Evolutionary conservation across 2,329 filamentous ascomycete genomes (phyloP), one percentile per base, ranked within the genome.

Genomic region (Alternaria solani): DNA sequence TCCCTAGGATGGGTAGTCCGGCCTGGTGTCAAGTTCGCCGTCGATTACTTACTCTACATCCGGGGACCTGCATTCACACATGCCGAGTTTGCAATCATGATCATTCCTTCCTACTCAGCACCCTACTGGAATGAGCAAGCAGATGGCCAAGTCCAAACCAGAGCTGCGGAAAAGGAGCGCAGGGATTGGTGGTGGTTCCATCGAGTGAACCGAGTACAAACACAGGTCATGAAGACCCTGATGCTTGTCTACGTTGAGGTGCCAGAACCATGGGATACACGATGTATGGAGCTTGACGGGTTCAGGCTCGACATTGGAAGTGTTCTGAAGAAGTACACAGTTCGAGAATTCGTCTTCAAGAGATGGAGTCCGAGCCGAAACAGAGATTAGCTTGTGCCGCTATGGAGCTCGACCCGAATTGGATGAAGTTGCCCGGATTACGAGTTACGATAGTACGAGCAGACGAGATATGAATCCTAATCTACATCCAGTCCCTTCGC

Each of bases 1-100:
- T 96, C 93, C 0, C 84, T 98, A 0, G 95, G 95, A 25, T 99
- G 95, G 94, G 92, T 97, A 1, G 91, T 96, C 0, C 90, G 96
- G 14, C 89, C 91, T 5, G 96, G 95, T 36, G 89, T 96, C 75
- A 99, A 99, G 75, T 99, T 99, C 70, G 92, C 92, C 23, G 91
- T 93, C 9, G 95, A 99, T 78, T 97, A 92, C 82, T 82, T 99
- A n/a, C 86, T 99, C 7, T 99, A 99, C 80, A 89, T 93, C 57
- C 90, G 93, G 20, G 95, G 95, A 0, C 95, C 95, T 0, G 94
- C 95, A 0, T 98, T 99, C 77, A 89, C 93, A 23, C 95, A 99
- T 75, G 95, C 95, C 23, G 93, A 98, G 74, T 99, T 97, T 74
- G 94, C 92, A 0, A 81, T 97, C 43, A 84, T 94, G 25, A 88